Percentiles rank a stretch among this genome's conserved stretches.
phyloP scores from a whole-genome alignment of 805 yeast genomes.

The Nakazawaea ishiwadae region DNA sequence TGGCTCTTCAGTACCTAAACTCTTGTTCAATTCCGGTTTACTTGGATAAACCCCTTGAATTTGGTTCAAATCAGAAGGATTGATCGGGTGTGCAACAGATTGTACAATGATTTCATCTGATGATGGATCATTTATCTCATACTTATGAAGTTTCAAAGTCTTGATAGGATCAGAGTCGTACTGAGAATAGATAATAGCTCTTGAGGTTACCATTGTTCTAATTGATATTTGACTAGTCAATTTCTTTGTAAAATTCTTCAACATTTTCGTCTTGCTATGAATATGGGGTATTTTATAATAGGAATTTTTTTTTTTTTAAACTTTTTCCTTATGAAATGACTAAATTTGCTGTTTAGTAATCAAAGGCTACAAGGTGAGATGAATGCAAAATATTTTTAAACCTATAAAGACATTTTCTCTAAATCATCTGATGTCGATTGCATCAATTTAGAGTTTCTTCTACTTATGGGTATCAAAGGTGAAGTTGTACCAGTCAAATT shows the following conservation, averaged over 20 bases:
- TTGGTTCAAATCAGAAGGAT: constrained; percentile 88
- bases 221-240: background rate
- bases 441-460: constrained; percentile 23
- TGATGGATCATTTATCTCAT: constrained; percentile 38
- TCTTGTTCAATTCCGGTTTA: constrained; percentile 53
- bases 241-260: background rate
- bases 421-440: constrained; percentile 27
- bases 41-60: constrained; percentile 84
- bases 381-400: too few species aligned
- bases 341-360: too few species aligned
- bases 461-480: constrained; percentile 14
- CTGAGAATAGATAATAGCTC: constrained; percentile 60
- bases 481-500: constrained; percentile 12
- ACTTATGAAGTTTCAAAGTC: constrained; percentile 47
- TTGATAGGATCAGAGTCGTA: constrained; percentile 62
- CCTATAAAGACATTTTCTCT: constrained; percentile 23
- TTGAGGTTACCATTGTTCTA: constrained; percentile 26
- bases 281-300: background rate
- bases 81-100: constrained; percentile 77
- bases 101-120: constrained; percentile 53
- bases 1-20: constrained; percentile 57
- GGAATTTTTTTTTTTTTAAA: background rate
- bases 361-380: too few species aligned
- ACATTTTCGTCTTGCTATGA: too few species aligned
- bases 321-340: background rate